These are phyloP conservation scores for Russula olivacea DNA, from an alignment of 768 basidiomycete genomes.

Conservation along the genomic window DNA sequence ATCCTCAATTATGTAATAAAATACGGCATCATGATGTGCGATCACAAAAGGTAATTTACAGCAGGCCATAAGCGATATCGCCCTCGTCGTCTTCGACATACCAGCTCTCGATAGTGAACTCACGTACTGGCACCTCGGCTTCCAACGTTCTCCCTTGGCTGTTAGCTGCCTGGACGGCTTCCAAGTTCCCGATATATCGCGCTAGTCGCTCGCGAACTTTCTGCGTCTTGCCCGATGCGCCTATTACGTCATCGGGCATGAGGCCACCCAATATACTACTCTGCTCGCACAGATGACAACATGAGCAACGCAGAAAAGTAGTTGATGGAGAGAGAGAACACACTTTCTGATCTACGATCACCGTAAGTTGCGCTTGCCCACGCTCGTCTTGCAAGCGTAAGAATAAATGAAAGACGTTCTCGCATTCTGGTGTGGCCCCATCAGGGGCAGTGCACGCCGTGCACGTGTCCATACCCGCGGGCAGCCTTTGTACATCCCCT, in stretches of 20 bases:
- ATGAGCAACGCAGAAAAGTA: not conserved
- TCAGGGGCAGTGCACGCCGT: conserved; percentile 1
- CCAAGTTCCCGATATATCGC: conserved; percentile 21
- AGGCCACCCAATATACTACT: conserved; percentile 14
- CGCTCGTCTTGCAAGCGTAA: conserved; percentile 22
- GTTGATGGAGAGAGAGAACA: not conserved
- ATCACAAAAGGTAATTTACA: not conserved
- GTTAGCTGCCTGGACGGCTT: conserved; percentile 14
- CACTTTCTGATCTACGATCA: conserved; percentile 20
- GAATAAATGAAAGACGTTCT: conserved; percentile 18
- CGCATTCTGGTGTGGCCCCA: not conserved
- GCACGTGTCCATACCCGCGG: conserved; percentile 2
- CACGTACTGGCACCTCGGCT: conserved; percentile 1
- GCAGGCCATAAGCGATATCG: conserved; percentile 11
- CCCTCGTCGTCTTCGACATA: conserved; percentile 6
- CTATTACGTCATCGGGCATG: conserved; percentile 8
- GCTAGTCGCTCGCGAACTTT: conserved; percentile 16
- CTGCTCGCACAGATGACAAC: not conserved
- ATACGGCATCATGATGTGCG: not conserved
- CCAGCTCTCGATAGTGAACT: conserved; percentile 24
- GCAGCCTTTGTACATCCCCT: conserved; percentile 13
- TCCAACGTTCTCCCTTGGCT: conserved; percentile 7
- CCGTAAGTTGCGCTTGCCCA: conserved; percentile 11
- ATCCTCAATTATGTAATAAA: conserved; percentile 5
- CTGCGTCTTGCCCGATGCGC: not conserved